These are phyloP conservation scores for Vachellia pachyceras DNA, from an alignment of 306 rosid species.

Conservation along the genomic window DNA sequence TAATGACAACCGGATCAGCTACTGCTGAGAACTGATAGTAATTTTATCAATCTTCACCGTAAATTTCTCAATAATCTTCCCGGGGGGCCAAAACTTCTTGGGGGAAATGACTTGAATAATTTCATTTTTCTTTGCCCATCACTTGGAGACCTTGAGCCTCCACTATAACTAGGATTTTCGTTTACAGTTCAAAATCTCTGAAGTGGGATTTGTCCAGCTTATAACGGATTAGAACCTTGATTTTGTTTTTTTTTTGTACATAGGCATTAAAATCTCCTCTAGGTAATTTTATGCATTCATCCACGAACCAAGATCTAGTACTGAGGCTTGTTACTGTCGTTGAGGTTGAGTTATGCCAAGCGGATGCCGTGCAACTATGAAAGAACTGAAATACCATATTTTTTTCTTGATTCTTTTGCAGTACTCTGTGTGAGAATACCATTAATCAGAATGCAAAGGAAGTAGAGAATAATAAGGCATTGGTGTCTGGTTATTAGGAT, in stretches of 20 bases:
- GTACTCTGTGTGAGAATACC: neutral
- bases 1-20: no score
- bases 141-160: neutral
- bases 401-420: conserved; percentile 14
- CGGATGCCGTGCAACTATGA: neutral
- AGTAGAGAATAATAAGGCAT: neutral
- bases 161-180: neutral
- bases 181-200: neutral
- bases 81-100: no score
- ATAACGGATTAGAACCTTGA: neutral
- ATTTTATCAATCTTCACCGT: no score
- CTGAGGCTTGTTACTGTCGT: neutral
- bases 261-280: neutral
- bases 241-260: neutral
- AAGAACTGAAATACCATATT: neutral
- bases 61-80: no score
- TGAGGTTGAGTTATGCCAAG: neutral
- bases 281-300: neutral
- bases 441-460: conserved; percentile 11
- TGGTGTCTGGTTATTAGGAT: conserved; percentile 67
- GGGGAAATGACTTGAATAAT: no score
- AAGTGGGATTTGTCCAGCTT: neutral
- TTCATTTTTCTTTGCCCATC: no score
- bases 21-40: no score
- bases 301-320: neutral